A percentile compares a stretch with the other conserved stretches of the same genome.
These are phyloP conservation scores for Euryodendron excelsum DNA, from an alignment of 148 eudicot genomes.

Conservation along the genomic window DNA sequence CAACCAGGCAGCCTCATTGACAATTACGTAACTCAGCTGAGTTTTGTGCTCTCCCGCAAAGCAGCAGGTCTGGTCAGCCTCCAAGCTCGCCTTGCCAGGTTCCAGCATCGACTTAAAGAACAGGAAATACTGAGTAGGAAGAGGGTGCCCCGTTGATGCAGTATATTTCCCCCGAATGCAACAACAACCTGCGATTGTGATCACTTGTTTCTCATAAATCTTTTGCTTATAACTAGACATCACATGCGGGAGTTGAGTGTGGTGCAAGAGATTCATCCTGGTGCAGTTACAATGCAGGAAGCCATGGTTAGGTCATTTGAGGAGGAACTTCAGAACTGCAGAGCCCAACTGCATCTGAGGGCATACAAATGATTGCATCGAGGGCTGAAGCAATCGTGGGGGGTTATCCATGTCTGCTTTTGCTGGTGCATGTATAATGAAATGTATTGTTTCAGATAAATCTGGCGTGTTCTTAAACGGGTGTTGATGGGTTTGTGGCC, in stretches of 20 bases:
- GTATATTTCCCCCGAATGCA: neutral
- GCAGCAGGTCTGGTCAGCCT: conserved; percentile 97
- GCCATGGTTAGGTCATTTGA: neutral
- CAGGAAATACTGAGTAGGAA: conserved; percentile 94
- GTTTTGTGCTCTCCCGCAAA: conserved; percentile 94
- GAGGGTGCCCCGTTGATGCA: conserved; percentile 60
- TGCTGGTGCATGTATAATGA: conserved; percentile 7
- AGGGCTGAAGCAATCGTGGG: neutral
- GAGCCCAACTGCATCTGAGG: neutral
- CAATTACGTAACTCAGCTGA: conserved; percentile 85
- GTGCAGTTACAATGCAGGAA: neutral
- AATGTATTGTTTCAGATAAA: conserved; percentile 8
- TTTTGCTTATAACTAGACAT: neutral
- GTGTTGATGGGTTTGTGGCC: neutral
- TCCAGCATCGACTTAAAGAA: conserved; percentile 95
- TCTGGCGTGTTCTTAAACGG: neutral
- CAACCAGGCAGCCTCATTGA: conserved; percentile 96
- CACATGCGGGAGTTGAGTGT: neutral
- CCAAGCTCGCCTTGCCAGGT: conserved; percentile 95
- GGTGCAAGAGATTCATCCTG: neutral
- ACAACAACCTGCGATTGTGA: too few species aligned
- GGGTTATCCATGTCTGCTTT: neutral
- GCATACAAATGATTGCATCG: neutral
- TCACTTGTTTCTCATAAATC: neutral
- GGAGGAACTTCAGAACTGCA: conserved; percentile 6